A percentile compares a stretch with the other conserved stretches of the same genome.
phyloP scores from a whole-genome alignment of 2,329 filamentous ascomycete genomes.

The Cytospora chrysosperma region DNA sequence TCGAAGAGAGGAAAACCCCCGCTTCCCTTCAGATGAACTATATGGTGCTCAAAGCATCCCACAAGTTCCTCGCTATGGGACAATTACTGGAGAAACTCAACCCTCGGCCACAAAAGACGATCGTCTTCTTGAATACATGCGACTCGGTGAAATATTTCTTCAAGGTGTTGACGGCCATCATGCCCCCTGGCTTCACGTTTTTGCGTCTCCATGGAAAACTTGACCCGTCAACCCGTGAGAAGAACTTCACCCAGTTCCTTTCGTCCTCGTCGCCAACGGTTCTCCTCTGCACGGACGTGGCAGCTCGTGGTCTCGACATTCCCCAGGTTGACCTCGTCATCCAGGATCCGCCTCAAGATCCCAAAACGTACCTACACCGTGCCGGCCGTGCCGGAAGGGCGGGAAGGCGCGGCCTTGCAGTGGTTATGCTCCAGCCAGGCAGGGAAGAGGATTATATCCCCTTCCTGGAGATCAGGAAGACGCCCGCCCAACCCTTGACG shows the following conservation, averaged over 20 bases:
- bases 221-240: constrained; percentile 79
- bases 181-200: constrained; percentile 67
- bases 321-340: constrained; percentile 88
- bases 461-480: constrained; percentile 84
- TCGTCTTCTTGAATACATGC: constrained; percentile 83
- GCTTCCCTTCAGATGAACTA: constrained; percentile 93
- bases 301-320: constrained; percentile 86
- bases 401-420: constrained; percentile 78
- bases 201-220: constrained; percentile 92
- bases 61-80: constrained; percentile 75
- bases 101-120: constrained; percentile 77
- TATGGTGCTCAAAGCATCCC: constrained; percentile 68
- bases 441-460: constrained; percentile 86
- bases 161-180: constrained; percentile 69
- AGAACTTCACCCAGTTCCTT: constrained; percentile 81
- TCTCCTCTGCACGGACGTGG: constrained; percentile 88
- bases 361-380: constrained; percentile 93
- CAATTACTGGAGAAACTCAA: constrained; percentile 68
- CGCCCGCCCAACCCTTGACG: constrained; percentile 67
- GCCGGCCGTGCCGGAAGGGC: constrained; percentile 88
- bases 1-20: constrained; percentile 83
- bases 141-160: constrained; percentile 94
- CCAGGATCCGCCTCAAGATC: constrained; percentile 81
- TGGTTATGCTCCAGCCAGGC: constrained; percentile 82
- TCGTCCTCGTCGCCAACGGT: constrained; percentile 73